phyloP scores from a whole-genome alignment of 345 rosid species.

The Trapa bicornis region DNA sequence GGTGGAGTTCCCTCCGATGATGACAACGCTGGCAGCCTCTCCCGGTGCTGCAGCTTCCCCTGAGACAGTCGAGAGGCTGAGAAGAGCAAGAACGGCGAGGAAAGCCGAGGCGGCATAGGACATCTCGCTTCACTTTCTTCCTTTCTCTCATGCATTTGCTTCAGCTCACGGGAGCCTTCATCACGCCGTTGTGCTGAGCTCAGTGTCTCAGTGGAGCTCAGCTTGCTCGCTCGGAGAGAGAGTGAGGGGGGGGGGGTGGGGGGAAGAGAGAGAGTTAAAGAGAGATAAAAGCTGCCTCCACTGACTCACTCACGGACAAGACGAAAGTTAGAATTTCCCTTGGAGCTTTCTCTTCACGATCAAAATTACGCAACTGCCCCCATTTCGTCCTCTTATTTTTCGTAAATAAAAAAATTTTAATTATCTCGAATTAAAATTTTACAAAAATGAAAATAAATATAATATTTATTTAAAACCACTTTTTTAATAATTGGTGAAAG shows the following conservation, averaged over 20 bases:
- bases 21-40: not conserved
- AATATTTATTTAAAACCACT: too few relatives aligned
- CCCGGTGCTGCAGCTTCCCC: not conserved
- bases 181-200: not conserved
- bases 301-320: constrained; percentile 8
- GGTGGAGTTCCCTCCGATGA: constrained; percentile 13
- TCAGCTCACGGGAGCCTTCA: not conserved
- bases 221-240: not conserved
- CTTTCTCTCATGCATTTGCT: not conserved
- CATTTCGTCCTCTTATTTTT: not conserved
- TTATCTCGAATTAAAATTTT: too few relatives aligned
- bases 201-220: not conserved
- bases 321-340: not conserved
- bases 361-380: constrained; percentile 7
- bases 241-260: not conserved
- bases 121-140: not conserved
- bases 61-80: not conserved
- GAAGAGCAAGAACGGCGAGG: constrained; percentile 4
- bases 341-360: constrained; percentile 2
- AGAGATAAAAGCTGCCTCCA: constrained; percentile 4
- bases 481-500: too few relatives aligned
- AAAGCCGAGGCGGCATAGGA: not conserved
- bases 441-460: too few relatives aligned
- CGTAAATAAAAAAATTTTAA: too few relatives aligned
- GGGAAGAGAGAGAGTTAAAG: constrained; percentile 2